Evolutionary conservation across 2,329 filamentous ascomycete species (phyloP).

Genomic region (Blastomyces parvus): DNA sequence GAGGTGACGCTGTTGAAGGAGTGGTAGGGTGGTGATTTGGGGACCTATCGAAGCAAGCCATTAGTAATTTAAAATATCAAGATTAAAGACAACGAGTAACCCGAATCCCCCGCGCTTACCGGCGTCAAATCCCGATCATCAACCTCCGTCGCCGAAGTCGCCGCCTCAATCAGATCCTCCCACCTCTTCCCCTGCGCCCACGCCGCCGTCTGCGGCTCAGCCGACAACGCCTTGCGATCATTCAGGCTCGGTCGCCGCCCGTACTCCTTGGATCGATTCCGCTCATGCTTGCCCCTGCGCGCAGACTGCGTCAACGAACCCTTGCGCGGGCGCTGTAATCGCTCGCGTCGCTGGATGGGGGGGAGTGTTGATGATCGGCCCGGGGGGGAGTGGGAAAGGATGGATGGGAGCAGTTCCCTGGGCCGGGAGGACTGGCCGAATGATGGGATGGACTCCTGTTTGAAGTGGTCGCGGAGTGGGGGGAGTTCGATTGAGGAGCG

Average conservation of each 20-base stretch:
- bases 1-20: conserved; percentile 32
- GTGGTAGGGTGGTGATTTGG: conserved; percentile 33
- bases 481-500: conserved; percentile 61
- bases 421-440: conserved; percentile 52
- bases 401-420: conserved; percentile 71
- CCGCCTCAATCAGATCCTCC: conserved; percentile 94
- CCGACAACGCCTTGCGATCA: conserved; percentile 74
- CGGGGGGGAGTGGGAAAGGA: conserved; percentile 70
- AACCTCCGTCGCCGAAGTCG: conserved; percentile 82
- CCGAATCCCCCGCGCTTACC: conserved; percentile 45
- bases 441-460: conserved; percentile 62
- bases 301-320: conserved; percentile 67
- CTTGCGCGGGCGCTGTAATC: conserved; percentile 66
- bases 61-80: too few species aligned
- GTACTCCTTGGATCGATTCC: conserved; percentile 66
- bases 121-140: conserved; percentile 77
- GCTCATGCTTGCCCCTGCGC: conserved; percentile 67
- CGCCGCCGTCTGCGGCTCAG: conserved; percentile 68
- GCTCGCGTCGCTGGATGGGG: conserved; percentile 65
- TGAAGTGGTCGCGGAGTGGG: conserved; percentile 57
- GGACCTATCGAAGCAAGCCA: conserved; percentile 21
- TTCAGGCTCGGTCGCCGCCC: conserved; percentile 63
- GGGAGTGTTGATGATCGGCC: conserved; percentile 82
- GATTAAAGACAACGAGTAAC: conserved; percentile 8
- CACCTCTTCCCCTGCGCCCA: conserved; percentile 73